Percentiles rank a stretch among this genome's conserved stretches.
Conservation (phyloP, 352 stramenopile species). For the Phytophthora sojae region DNA sequence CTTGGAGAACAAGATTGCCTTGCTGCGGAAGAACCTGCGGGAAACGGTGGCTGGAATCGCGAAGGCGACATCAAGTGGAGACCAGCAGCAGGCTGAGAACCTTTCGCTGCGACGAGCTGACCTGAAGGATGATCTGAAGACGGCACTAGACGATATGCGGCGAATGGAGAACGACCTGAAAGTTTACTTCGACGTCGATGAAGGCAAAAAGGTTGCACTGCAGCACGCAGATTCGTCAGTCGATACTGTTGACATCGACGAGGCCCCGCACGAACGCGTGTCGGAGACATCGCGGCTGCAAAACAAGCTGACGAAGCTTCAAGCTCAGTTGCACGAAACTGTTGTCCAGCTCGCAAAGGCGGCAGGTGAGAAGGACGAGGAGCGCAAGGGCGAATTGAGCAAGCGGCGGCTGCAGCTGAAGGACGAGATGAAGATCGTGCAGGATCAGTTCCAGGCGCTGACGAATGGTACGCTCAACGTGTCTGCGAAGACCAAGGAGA, state of each 20-base stretch:
- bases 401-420: constrained; percentile 70
- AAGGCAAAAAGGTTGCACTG: constrained; percentile 39
- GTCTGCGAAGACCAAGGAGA: constrained; percentile 28
- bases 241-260: constrained; percentile 54
- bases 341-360: constrained; percentile 68
- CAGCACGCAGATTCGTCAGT: constrained; percentile 31
- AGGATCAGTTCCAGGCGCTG: constrained; percentile 60
- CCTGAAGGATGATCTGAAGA: constrained; percentile 76
- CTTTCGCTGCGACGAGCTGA: constrained; percentile 67
- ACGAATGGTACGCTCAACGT: constrained; percentile 48
- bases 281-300: constrained; percentile 51
- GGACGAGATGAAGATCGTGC: constrained; percentile 74
- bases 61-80: constrained; percentile 57
- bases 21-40: constrained; percentile 72
- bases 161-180: constrained; percentile 73
- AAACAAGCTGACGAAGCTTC: constrained; percentile 56
- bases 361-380: constrained; percentile 60
- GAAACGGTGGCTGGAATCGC: constrained; percentile 71
- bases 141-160: constrained; percentile 75
- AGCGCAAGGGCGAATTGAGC: constrained; percentile 56
- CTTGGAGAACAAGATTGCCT: constrained; percentile 76
- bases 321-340: constrained; percentile 66
- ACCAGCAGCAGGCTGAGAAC: constrained; percentile 66
- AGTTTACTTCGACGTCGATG: constrained; percentile 46
- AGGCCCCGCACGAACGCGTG: constrained; percentile 52